phyloP scores from a whole-genome alignment of 2,329 filamentous ascomycete genomes.

The Kalmusia sp. region DNA sequence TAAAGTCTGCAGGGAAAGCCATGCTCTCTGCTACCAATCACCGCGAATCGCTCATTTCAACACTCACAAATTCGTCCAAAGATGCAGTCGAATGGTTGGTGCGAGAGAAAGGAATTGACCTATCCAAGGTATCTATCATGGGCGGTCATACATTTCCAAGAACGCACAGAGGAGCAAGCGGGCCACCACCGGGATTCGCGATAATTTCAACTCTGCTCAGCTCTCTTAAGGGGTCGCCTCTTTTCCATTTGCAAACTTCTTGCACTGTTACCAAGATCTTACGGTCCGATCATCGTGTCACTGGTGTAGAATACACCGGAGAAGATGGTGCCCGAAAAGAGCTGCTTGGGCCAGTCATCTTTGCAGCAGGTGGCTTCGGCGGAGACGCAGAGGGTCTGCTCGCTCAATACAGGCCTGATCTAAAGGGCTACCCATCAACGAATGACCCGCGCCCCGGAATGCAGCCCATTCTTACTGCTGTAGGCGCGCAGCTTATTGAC shows the following conservation, averaged over 20 bases:
- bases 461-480: conserved; percentile 52
- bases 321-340: conserved; percentile 45
- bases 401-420: conserved; percentile 64
- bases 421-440: conserved; percentile 66
- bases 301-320: conserved; percentile 60
- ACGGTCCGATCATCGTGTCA: conserved; percentile 46
- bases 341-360: conserved; percentile 63
- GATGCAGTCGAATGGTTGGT: conserved; percentile 64
- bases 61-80: conserved; percentile 58
- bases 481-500: conserved; percentile 53
- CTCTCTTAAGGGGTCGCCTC: conserved; percentile 55
- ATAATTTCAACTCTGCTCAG: conserved; percentile 64
- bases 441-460: conserved; percentile 66
- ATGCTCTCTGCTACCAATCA: conserved; percentile 36
- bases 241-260: conserved; percentile 61
- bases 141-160: conserved; percentile 65
- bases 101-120: conserved; percentile 64
- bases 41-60: conserved; percentile 55
- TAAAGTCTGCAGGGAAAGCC: conserved; percentile 61
- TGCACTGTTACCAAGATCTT: conserved; percentile 63
- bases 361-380: conserved; percentile 68
- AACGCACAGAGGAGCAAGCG: conserved; percentile 65
- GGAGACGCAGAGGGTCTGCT: conserved; percentile 67
- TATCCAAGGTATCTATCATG: conserved; percentile 64
- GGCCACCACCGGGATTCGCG: conserved; percentile 64